Evolutionary conservation across 208 protist species (phyloP), one percentile per base, ranked within the genome.

Genomic region (Wallacemonas rigidus): DNA sequence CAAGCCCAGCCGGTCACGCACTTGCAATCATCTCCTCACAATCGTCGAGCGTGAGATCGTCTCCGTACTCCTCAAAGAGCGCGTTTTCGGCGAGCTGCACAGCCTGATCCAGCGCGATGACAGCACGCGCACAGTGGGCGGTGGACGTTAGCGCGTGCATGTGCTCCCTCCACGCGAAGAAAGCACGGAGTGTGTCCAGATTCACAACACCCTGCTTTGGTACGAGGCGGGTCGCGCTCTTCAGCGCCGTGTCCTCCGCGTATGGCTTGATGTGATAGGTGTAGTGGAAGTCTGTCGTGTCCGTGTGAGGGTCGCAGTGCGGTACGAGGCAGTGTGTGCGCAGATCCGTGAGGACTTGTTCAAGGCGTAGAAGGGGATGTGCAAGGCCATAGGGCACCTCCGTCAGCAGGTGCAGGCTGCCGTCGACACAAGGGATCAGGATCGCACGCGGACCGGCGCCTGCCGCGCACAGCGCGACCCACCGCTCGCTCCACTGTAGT

Each of bases 361-460:
- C 86, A 17, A 91, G 63, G 9, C 87, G 83, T 56, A 85, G 62
- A 43, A 95, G 72, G 36, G 79, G 78, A 48, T 83, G 76, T 14
- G 79, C 82, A 55, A 95, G 77, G 55, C 77, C 82, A 47, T 83
- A 86, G 9, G 87, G 86, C 35, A 90, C 53, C 67, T 84, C 82
- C 51, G 70, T 71, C n/a, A 80, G 83, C 35, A 68, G 68, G 70
- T 78, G 84, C 44, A 95, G 80, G 64, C 80, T 75, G 26, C 90
- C 90, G 63, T 95, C 90, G 9, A 76, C 72, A 57, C 88, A 90
- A 3, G 81, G 81, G 43, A 93, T 44, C 47, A 90, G 63, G 45
- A 90, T 55, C 50, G 75, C 50, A 17, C 69, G 69, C 39, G 71
- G 51, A 61, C 71, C 65, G 26, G 51, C 44, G 65, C 75, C 71